Percentiles rank a stretch among this genome's conserved stretches.
Conservation (phyloP, 371 early-diverging fungal genomes). For the Actinomortierella wolfii region DNA sequence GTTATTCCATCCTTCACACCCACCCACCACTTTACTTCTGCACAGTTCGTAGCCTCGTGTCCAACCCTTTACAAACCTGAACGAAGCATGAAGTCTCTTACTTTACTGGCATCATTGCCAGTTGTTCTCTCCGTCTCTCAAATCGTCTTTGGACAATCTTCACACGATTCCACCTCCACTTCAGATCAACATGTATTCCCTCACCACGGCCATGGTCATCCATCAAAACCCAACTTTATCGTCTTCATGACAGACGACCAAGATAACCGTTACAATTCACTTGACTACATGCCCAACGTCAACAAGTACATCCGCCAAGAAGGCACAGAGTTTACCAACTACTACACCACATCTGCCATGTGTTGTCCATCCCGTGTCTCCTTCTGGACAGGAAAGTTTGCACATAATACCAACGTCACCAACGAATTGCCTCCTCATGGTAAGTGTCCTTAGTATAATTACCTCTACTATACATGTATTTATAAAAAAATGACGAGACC, state of each 20-base stretch:
- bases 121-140: constrained; percentile 27
- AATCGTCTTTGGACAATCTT: constrained; percentile 7
- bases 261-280: constrained; percentile 57
- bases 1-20: too few species aligned
- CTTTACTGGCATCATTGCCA: constrained; percentile 18
- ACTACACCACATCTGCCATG: constrained; percentile 66
- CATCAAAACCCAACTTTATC: constrained; percentile 58
- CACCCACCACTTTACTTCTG: too few species aligned
- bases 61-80: too few species aligned
- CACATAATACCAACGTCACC: constrained; percentile 68
- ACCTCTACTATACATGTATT: background rate
- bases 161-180: background rate
- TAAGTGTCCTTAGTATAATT: background rate
- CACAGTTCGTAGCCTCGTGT: too few species aligned
- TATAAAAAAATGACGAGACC: background rate
- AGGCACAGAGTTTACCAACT: constrained; percentile 63
- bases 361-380: constrained; percentile 71
- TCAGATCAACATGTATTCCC: constrained; percentile 8
- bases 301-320: constrained; percentile 62
- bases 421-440: constrained; percentile 62
- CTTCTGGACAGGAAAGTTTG: constrained; percentile 62
- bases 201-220: constrained; percentile 5
- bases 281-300: constrained; percentile 66
- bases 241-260: constrained; percentile 72
- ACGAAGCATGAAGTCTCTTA: constrained; percentile 20